Percentiles rank a stretch among this genome's conserved stretches.
Conservation (phyloP, 2,329 filamentous ascomycete genomes). For the Venturia pyrina region DNA sequence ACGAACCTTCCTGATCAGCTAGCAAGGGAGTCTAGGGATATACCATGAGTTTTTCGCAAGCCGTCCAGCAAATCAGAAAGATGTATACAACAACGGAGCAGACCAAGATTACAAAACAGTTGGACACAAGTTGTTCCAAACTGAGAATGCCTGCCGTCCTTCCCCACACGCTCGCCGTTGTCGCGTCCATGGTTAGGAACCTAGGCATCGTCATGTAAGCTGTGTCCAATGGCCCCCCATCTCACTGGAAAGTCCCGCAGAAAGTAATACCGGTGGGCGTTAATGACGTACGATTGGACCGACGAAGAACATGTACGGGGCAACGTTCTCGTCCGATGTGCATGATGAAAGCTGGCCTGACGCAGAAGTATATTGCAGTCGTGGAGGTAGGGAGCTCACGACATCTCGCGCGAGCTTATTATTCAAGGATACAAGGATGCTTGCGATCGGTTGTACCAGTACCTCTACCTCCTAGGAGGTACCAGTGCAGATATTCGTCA, state of each 20-base stretch:
- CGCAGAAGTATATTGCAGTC: background rate
- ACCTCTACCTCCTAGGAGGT: too few species aligned
- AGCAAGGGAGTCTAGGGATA: background rate
- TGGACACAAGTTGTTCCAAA: background rate
- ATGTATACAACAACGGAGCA: background rate
- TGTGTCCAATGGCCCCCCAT: background rate
- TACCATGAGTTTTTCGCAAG: background rate
- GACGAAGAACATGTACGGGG: background rate
- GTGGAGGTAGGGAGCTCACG: background rate
- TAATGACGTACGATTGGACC: background rate
- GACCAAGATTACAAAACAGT: background rate
- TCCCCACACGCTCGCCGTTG: background rate
- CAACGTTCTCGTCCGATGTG: background rate
- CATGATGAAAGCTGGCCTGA: background rate
- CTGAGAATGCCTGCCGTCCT: background rate
- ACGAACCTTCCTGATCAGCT: background rate
- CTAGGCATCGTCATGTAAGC: background rate
- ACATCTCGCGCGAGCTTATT: background rate
- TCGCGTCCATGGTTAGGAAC: constrained; percentile 2
- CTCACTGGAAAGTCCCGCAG: background rate
- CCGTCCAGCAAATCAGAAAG: background rate
- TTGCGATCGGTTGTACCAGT: background rate
- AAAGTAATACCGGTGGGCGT: background rate
- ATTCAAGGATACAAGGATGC: background rate
- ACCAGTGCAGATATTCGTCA: too few species aligned